Conservation (phyloP, 805 yeast species). For the fission yeast (Schizosaccharomyces pombe) region DNA sequence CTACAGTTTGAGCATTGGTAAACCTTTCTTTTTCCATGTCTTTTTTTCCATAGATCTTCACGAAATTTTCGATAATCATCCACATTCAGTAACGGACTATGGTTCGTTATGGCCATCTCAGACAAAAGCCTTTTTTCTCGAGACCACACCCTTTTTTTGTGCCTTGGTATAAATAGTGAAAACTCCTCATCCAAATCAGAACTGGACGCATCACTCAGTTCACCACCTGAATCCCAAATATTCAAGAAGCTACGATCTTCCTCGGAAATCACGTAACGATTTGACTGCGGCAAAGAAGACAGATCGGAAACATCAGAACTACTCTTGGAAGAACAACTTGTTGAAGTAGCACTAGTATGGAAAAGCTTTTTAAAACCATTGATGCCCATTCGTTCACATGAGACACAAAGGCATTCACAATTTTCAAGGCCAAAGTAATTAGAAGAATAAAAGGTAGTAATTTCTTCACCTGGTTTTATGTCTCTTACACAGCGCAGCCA, state of each 20-base stretch:
- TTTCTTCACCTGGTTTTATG: constrained; percentile 24
- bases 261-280: neutral
- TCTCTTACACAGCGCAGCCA: constrained; percentile 16
- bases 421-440: constrained; percentile 23
- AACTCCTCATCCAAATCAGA: neutral
- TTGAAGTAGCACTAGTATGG: neutral
- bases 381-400: constrained; percentile 18
- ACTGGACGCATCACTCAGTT: neutral
- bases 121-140: neutral
- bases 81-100: no score
- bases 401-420: constrained; percentile 23
- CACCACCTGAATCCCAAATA: neutral
- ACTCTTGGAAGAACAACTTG: neutral
- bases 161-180: neutral
- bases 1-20: neutral
- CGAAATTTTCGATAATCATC: no score
- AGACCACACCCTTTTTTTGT: neutral
- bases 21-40: neutral
- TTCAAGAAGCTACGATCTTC: neutral
- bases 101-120: no score
- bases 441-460: constrained; percentile 22
- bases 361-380: constrained; percentile 14
- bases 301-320: no score
- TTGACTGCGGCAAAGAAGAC: no score
- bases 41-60: neutral